Base-by-base conservation (phyloP, 2,329 filamentous ascomycete genomes). In the Epichloe scottii region DNA sequence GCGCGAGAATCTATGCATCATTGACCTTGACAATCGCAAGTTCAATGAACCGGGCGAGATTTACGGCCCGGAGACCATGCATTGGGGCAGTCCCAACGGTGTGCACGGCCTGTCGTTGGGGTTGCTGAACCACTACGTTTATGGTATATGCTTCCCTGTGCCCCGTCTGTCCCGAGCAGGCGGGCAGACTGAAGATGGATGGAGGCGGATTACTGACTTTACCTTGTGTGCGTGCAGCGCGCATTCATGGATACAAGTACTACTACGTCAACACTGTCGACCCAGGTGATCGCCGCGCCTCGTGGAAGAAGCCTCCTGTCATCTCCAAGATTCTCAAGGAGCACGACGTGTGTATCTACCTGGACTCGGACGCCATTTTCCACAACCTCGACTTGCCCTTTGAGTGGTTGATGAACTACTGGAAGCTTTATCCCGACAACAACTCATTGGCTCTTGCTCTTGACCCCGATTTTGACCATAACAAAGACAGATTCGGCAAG, bases 381-480 rank as follows among this genome's bases (percentile, higher is more conserved):
- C 57, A 66, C 53, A 62, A 67, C 51, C 65, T 72, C 51, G 68
- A 72, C 41, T 60, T 73, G 6, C 71, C 71, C 23, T 65, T 72
- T 35, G 71, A 73, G 60, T 73, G 71, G 71, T 61, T 73, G 52
- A 63, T 73, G 61, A 73, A 73, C 62, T 73, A 71, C 63, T 73
- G 71, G 71, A 56, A 66, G 49, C 61, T 73, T 23, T 62, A 66
- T 57, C 62, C 65, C 37, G 58, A 64, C 17, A 64, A 59, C 52
- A 68, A 69, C 62, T 68, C 70, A 15, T 62, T 73, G 44, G 68
- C 69, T 46, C 64, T 73, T 42, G 68, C 70, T 23, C 56, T 65
- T 37, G 70, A 73, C 34, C 70, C 70, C 4, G 57, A 62, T 26
- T 52, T 55, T 35, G 60, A 67, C 37, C 58, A 59, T 58, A 73